These are phyloP conservation scores for Toxicodendron radicans DNA, from an alignment of 345 rosid genomes.

Conservation along the genomic window DNA sequence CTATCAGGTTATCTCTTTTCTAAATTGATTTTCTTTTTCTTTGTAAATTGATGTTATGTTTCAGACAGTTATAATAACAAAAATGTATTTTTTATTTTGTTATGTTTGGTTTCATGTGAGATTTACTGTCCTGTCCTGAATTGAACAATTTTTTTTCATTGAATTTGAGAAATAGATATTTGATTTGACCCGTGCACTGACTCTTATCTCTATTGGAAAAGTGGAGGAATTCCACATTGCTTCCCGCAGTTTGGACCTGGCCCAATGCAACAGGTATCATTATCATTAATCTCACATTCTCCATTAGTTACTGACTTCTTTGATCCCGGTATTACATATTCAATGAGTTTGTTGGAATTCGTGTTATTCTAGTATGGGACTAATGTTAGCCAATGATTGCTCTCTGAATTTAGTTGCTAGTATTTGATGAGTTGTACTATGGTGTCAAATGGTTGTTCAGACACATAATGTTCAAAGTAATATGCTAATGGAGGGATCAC, in stretches of 20 bases:
- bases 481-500: not conserved
- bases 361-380: no score
- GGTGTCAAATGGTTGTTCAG: not conserved
- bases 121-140: not conserved
- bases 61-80: no score
- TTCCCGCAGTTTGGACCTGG: slow-evolving; percentile 99
- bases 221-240: slow-evolving; percentile 98
- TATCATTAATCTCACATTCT: slow-evolving; percentile 4
- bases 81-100: not conserved
- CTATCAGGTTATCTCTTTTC: slow-evolving; percentile 59
- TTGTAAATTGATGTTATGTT: not conserved
- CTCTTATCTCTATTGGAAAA: slow-evolving; percentile 32
- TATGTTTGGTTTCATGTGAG: not conserved
- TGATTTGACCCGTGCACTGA: slow-evolving; percentile 4
- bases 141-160: not conserved
- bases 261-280: slow-evolving; percentile 71
- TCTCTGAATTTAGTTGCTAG: not conserved
- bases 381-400: not conserved
- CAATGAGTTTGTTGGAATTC: not conserved
- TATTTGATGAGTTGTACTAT: not conserved
- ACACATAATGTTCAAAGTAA: not conserved
- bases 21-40: not conserved
- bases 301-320: not conserved
- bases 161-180: not conserved
- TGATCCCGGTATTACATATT: not conserved